Base-by-base conservation (phyloP, 2,329 filamentous ascomycete genomes). In the Lasiodiplodia sp. region DNA sequence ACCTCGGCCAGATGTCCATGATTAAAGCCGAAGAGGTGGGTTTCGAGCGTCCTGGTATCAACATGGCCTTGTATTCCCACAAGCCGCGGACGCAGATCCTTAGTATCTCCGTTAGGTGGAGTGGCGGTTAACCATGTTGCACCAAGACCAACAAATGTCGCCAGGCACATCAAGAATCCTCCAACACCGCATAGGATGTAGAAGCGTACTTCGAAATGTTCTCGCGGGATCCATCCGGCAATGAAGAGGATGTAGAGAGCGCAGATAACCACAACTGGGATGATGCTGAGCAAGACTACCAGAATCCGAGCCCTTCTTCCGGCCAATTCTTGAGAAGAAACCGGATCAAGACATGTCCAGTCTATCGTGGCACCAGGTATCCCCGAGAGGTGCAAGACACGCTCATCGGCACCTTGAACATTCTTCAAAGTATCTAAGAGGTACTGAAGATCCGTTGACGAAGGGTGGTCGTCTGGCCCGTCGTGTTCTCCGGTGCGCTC, bases 1-100 rank as follows among this genome's bases (percentile, higher is more conserved):
- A 69, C 62, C 14, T 71, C 58, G 3, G 72, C 31, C 18, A 80
- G 70, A 6, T 76, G 72, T 23, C 71, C 72, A 8, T 72, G 63
- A n/a, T 76, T 72, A 14, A 70, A 70, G 18, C 79, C 79, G 57
- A 80, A 80, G 31, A 80, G 72, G 11, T 72, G 67, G 25, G 49
- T 69, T 66, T 81, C 79, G 28, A 79, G 75, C 12, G 71, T 70
- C 2, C 60, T 69, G 18, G 79, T 69, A 10, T 71, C 63, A 40
- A 78, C 71, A 58, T 78, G 73, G 1, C 79, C 78, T 66, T 79
- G 76, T n/a, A 80, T 72, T 8, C 79, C 79, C 67, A 80, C 77
- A 38, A 66, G 56, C 3, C 14, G n/a, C 8, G 51, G 51, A 31
- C 47, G 51, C 11, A 2, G 31, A 10, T 38, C 47, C 2, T 55